phyloP scores from a whole-genome alignment of 495 filamentous ascomycete species.

The Podospora didyma region DNA sequence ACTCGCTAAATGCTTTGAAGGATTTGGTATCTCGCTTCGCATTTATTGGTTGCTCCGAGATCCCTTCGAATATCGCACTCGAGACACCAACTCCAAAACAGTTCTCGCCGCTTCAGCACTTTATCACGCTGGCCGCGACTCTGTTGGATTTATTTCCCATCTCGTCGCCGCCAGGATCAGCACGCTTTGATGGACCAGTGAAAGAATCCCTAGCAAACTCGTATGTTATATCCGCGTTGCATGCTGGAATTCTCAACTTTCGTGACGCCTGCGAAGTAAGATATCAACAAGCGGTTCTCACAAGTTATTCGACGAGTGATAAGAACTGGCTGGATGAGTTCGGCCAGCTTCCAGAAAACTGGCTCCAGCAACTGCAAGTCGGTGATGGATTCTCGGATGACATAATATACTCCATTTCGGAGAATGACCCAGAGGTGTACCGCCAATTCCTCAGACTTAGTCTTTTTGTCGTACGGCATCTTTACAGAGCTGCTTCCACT shows the following conservation, averaged over 20 bases:
- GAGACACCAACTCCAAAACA: constrained; percentile 1
- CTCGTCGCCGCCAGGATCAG: neutral
- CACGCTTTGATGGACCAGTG: neutral
- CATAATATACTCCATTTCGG: neutral
- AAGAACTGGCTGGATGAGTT: constrained; percentile 24
- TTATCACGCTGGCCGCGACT: constrained; percentile 15
- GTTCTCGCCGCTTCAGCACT: constrained; percentile 24
- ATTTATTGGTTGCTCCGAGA: constrained; percentile 32
- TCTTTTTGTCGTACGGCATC: constrained; percentile 17
- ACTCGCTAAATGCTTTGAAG: constrained; percentile 21
- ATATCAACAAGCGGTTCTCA: constrained; percentile 8
- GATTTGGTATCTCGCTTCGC: constrained; percentile 26
- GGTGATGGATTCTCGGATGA: neutral
- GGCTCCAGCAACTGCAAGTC: constrained; percentile 11
- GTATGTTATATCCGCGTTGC: constrained; percentile 24
- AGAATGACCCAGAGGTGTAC: constrained; percentile 22
- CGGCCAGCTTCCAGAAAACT: constrained; percentile 14
- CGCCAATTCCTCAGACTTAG: constrained; percentile 21
- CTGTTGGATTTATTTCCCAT: constrained; percentile 27
- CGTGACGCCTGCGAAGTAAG: constrained; percentile 23
- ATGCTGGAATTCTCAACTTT: constrained; percentile 27
- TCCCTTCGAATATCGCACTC: constrained; percentile 13
- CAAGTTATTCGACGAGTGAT: constrained; percentile 5
- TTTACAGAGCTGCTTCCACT: constrained; percentile 18
- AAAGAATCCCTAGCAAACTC: constrained; percentile 14